Conservation (phyloP, 371 early-diverging fungal genomes). For the Rhizopus microsporus region DNA sequence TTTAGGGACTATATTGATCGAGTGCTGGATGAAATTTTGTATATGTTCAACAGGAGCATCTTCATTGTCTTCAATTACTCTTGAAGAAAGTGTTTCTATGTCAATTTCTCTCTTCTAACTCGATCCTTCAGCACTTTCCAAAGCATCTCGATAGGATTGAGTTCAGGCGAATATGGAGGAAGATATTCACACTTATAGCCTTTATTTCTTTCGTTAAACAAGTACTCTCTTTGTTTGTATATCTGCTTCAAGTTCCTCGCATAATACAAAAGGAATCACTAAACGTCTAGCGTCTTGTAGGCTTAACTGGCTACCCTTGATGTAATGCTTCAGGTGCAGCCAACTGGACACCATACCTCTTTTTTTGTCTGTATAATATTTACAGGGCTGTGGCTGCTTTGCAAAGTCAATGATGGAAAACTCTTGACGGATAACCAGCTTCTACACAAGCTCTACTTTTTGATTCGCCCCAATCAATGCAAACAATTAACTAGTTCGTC, state of each 20-base stretch:
- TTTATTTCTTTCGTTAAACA: too few species aligned
- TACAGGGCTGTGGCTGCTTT: not conserved
- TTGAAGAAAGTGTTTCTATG: too few species aligned
- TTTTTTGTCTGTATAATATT: slow-evolving; percentile 8
- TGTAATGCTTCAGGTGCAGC: slow-evolving; percentile 11
- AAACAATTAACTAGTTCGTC: slow-evolving; percentile 3
- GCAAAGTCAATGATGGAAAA: slow-evolving; percentile 1
- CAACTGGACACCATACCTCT: slow-evolving; percentile 8
- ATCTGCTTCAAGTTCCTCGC: slow-evolving; percentile 11
- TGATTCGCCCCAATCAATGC: slow-evolving; percentile 5
- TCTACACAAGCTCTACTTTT: slow-evolving; percentile 5
- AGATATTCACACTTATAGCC: too few species aligned
- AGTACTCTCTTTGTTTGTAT: not conserved
- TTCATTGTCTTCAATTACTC: too few species aligned
- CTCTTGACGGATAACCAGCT: slow-evolving; percentile 7
- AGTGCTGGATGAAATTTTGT: too few species aligned
- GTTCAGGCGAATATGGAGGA: too few species aligned
- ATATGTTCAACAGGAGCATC: too few species aligned
- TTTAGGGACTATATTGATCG: too few species aligned
- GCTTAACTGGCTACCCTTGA: slow-evolving; percentile 2
- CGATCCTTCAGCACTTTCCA: too few species aligned
- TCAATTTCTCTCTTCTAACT: too few species aligned
- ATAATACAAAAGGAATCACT: slow-evolving; percentile 3
- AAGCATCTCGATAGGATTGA: too few species aligned
- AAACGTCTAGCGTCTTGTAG: slow-evolving; percentile 4